Conservation (phyloP, 768 basidiomycete genomes). For the Rhodotorula diobovata region DNA sequence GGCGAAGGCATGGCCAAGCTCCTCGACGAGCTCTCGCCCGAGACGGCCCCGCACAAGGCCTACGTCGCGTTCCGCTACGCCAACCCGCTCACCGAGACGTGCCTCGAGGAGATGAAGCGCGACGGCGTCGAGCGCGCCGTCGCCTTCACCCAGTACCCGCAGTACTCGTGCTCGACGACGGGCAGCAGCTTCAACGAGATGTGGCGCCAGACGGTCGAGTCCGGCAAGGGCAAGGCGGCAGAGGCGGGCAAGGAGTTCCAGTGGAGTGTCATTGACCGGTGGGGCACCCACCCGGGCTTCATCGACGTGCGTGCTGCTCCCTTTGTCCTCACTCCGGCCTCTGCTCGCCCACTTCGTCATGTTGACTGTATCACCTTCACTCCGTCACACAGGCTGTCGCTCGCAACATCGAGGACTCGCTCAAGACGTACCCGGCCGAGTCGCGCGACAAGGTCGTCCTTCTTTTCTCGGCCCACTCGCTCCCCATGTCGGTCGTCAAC, state of each 20-base stretch:
- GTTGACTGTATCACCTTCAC: neutral
- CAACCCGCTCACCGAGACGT: slow-evolving; percentile 76
- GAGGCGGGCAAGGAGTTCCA: slow-evolving; percentile 63
- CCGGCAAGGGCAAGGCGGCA: slow-evolving; percentile 50
- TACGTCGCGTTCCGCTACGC: slow-evolving; percentile 95
- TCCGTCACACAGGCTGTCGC: slow-evolving; percentile 66
- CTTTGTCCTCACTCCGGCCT: neutral
- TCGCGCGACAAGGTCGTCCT: slow-evolving; percentile 70
- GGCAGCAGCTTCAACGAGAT: slow-evolving; percentile 96
- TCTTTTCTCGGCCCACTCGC: slow-evolving; percentile 93
- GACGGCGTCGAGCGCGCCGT: slow-evolving; percentile 89
- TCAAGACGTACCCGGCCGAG: slow-evolving; percentile 69
- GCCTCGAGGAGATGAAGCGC: slow-evolving; percentile 72
- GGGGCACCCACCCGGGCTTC: slow-evolving; percentile 92
- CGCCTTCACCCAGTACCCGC: slow-evolving; percentile 97
- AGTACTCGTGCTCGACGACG: slow-evolving; percentile 96
- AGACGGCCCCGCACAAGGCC: slow-evolving; percentile 87
- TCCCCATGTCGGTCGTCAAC: slow-evolving; percentile 97
- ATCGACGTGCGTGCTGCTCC: slow-evolving; percentile 64
- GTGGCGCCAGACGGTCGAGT: slow-evolving; percentile 47
- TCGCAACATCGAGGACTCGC: slow-evolving; percentile 75
- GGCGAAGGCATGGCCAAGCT: slow-evolving; percentile 83
- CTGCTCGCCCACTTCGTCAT: neutral
- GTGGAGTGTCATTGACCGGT: slow-evolving; percentile 97
- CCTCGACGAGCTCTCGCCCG: slow-evolving; percentile 89